A percentile compares a stretch with the other conserved stretches of the same genome.
These are phyloP conservation scores for Kwoniella dejecticola DNA, from an alignment of 768 basidiomycete genomes.

Conservation along the genomic window DNA sequence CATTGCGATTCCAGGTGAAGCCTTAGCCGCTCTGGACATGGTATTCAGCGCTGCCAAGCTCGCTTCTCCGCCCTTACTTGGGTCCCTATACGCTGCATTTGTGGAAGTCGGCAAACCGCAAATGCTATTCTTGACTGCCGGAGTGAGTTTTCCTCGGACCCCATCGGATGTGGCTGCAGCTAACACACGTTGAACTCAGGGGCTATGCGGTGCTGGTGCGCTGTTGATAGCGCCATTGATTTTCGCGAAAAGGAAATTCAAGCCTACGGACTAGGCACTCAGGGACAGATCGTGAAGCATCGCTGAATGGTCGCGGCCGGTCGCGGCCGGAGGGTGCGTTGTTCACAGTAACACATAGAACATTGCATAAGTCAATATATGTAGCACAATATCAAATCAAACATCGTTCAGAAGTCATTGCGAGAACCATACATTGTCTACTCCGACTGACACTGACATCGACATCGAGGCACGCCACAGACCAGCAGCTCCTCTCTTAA, in stretches of 20 bases:
- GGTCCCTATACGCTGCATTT: constrained; percentile 43
- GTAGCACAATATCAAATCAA: no score
- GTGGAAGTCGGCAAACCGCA: constrained; percentile 43
- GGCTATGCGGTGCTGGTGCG: constrained; percentile 28
- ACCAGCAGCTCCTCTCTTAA: no score
- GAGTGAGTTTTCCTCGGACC: constrained; percentile 31
- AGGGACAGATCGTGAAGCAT: no score
- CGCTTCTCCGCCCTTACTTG: constrained; percentile 41
- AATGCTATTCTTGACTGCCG: constrained; percentile 42
- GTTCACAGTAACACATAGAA: no score
- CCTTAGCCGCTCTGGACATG: constrained; percentile 51
- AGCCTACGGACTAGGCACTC: constrained; percentile 5
- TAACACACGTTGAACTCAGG: constrained; percentile 7
- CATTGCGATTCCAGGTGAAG: constrained; percentile 27
- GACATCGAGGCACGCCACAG: no score
- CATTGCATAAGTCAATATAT: no score
- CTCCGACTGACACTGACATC: no score
- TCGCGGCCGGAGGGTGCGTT: no score
- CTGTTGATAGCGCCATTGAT: constrained; percentile 24
- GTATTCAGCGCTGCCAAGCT: constrained; percentile 40
- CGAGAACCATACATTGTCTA: no score
- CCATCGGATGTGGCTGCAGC: neutral
- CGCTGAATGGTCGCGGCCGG: no score
- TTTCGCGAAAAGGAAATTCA: constrained; percentile 17
- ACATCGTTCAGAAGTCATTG: no score